A percentile compares a stretch with the other conserved stretches of the same genome.
Conservation (phyloP, 2,329 filamentous ascomycete species). For the Arthroderma sp. region DNA sequence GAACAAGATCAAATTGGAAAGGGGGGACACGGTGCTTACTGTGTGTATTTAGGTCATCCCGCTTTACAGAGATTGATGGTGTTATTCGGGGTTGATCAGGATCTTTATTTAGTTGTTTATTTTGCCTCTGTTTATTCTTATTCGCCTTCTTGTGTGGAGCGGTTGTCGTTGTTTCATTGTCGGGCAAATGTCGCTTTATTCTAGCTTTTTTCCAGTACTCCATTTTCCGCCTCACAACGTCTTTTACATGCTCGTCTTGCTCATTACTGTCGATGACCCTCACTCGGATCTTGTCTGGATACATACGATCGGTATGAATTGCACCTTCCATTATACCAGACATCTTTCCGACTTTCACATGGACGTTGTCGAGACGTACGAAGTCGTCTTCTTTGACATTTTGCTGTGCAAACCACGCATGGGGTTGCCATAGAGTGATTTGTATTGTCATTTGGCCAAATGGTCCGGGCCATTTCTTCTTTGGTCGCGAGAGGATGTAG, state of each 20-base stretch:
- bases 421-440: conserved; percentile 56
- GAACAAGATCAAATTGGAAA: neutral
- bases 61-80: conserved; percentile 9
- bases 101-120: conserved; percentile 18
- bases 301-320: conserved; percentile 48
- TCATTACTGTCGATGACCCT: conserved; percentile 37
- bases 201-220: conserved; percentile 47
- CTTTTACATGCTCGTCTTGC: conserved; percentile 33
- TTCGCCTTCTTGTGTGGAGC: conserved; percentile 17
- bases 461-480: conserved; percentile 54
- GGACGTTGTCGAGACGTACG: conserved; percentile 58
- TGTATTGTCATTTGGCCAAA: conserved; percentile 59
- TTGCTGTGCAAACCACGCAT: conserved; percentile 46
- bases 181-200: conserved; percentile 1
- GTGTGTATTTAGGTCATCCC: conserved; percentile 25
- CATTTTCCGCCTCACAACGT: conserved; percentile 50
- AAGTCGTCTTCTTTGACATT: conserved; percentile 47
- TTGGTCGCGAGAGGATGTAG: conserved; percentile 32
- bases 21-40: conserved; percentile 22
- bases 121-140: conserved; percentile 16
- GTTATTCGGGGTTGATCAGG: conserved; percentile 1
- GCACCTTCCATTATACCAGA: conserved; percentile 54
- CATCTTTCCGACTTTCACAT: conserved; percentile 46
- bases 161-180: conserved; percentile 1
- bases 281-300: conserved; percentile 46